phyloP scores from a whole-genome alignment of 129 eudicot genomes.

The Arctium lappa region DNA sequence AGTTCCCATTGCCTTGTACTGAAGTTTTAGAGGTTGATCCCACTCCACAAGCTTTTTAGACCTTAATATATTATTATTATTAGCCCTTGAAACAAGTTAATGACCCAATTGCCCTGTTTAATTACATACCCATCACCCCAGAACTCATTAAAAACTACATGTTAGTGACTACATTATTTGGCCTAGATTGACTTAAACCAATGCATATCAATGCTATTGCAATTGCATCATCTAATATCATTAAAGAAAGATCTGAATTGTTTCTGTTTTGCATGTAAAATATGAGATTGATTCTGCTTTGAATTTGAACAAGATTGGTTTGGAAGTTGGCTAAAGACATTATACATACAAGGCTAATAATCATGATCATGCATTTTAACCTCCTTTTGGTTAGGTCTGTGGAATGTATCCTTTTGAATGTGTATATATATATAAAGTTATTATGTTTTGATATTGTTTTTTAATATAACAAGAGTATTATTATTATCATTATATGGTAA shows the following conservation, averaged over 20 bases:
- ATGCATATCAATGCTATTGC: too few species aligned
- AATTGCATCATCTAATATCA: too few species aligned
- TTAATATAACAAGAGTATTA: background rate
- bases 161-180: background rate
- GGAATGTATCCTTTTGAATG: background rate
- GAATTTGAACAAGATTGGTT: background rate
- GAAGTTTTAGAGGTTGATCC: slow-evolving; percentile 23
- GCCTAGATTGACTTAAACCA: background rate
- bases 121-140: background rate
- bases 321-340: background rate
- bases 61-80: background rate
- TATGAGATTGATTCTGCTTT: background rate
- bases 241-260: too few species aligned
- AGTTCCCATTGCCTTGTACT: slow-evolving; percentile 46
- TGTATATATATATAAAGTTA: background rate
- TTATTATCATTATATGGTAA: background rate
- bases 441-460: background rate
- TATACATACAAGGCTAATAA: too few species aligned
- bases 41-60: slow-evolving; percentile 11
- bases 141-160: background rate
- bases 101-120: slow-evolving; percentile 19
- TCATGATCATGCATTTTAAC: too few species aligned
- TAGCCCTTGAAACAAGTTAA: slow-evolving; percentile 14
- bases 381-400: too few species aligned
- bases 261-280: too few species aligned